phyloP scores from a whole-genome alignment of 352 stramenopile genomes.

The Phytophthora kernoviae region DNA sequence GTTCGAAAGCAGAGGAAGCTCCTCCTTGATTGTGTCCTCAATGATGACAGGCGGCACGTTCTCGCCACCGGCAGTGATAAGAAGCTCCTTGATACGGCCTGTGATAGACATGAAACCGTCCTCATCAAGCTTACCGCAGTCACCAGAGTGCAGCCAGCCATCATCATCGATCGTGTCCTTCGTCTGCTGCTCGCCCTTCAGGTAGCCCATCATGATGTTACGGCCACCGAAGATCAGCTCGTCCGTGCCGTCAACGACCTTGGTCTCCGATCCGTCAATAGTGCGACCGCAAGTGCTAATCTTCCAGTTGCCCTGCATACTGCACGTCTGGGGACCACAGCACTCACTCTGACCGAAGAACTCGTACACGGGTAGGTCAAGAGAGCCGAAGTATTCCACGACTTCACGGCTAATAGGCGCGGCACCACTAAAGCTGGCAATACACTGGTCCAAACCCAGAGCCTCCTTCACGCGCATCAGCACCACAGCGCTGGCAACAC shows the following conservation, averaged over 20 bases:
- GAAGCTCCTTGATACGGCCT: conserved; percentile 96
- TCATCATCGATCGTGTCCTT: conserved; percentile 92
- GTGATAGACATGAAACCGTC: conserved; percentile 95
- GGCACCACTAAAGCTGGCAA: conserved; percentile 75
- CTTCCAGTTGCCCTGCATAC: conserved; percentile 87
- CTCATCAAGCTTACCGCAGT: conserved; percentile 91
- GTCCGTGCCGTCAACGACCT: conserved; percentile 59
- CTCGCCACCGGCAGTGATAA: conserved; percentile 96
- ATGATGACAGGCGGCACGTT: conserved; percentile 94
- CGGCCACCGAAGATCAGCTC: conserved; percentile 84
- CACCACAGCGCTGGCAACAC: conserved; percentile 87
- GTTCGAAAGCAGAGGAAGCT: conserved; percentile 89
- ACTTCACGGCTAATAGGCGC: conserved; percentile 94
- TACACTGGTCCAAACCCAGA: conserved; percentile 91
- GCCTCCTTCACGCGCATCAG: conserved; percentile 88
- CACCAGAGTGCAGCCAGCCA: conserved; percentile 94
- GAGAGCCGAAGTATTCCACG: conserved; percentile 94
- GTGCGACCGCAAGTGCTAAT: conserved; percentile 83
- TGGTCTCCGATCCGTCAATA: conserved; percentile 75
- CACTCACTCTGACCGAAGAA: conserved; percentile 94
- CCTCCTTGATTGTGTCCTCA: conserved; percentile 92
- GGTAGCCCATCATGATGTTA: conserved; percentile 91
- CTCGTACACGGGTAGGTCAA: conserved; percentile 95
- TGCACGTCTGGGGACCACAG: conserved; percentile 83
- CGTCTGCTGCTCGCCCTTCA: conserved; percentile 79